Evolutionary conservation across 2,329 filamentous ascomycete species (phyloP), one percentile per base, ranked within the genome.

Genomic region (Beauveria sp.): DNA sequence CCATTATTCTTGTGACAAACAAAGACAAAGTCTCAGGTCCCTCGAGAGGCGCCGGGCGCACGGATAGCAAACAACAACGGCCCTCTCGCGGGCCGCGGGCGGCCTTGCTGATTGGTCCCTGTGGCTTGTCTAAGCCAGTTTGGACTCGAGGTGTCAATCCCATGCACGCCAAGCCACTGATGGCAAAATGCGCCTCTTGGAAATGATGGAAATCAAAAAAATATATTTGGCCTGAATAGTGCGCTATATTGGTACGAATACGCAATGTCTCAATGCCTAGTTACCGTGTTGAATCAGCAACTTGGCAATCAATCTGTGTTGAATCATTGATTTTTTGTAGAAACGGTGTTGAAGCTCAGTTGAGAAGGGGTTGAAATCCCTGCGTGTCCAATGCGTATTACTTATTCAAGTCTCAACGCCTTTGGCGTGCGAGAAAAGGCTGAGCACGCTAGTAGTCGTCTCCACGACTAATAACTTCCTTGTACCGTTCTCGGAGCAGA

Each of bases 381-480:
- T 24, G n/a, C 43, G 22, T 24, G 22, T 24, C 22, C 22, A 24
- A 2, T 24, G 22, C 22, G 22, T 24, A 24, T 24, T 24, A 24
- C 22, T 24, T 24, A 24, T 24, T 24, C 22, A 24, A 34, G 34
- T 14, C 34, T 38, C 34, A 16, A 18, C 22, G n/a, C 16, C 14
- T 40, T 14, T 18, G n/a, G 28, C 4, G 6, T 38, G 34, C 55
- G 28, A 20, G 5, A 38, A 38, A 43, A 12, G 12, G 8, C 9
- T 22, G 50, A n/a, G 18, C 9, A 51, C 28, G 46, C 68, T 69
- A 83, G 64, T 83, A 83, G 69, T 83, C 81, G 18, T 75, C 73
- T 26, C 81, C 79, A 49, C 80, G 79, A 66, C 79, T 82, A 20
- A 83, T 70, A 22, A 84, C 72, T 66, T 84, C 81, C 65, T 83